Evolutionary conservation across 1,284 basidiomycete species (phyloP).

Genomic region (Rhodotorula glutinis): DNA sequence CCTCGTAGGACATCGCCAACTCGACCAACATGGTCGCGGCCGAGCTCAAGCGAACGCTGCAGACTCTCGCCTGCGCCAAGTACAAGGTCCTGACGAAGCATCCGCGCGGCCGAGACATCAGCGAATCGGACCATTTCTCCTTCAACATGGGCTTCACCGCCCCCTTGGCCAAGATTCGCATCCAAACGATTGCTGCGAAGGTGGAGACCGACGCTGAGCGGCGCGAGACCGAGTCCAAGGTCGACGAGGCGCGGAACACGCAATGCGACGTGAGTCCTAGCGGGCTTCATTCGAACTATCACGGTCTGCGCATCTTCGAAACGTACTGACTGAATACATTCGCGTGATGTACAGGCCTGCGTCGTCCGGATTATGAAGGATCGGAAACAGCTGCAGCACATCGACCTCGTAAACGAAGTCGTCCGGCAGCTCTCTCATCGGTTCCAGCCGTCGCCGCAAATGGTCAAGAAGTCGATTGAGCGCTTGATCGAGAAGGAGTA

Average conservation of each 20-base stretch:
- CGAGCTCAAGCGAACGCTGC: slow-evolving; percentile 86
- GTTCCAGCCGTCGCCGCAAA: slow-evolving; percentile 78
- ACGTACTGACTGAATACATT: neutral
- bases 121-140: slow-evolving; percentile 72
- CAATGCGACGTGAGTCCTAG: slow-evolving; percentile 72
- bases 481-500: slow-evolving; percentile 72
- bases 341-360: slow-evolving; percentile 64
- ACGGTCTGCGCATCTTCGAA: neutral
- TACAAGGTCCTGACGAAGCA: slow-evolving; percentile 89
- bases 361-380: slow-evolving; percentile 99
- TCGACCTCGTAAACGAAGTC: slow-evolving; percentile 86
- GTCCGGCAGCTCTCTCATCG: slow-evolving; percentile 77
- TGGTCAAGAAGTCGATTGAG: slow-evolving; percentile 94
- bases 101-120: slow-evolving; percentile 80
- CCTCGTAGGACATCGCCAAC: slow-evolving; percentile 53
- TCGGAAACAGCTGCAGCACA: slow-evolving; percentile 82
- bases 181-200: slow-evolving; percentile 78
- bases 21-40: slow-evolving; percentile 69
- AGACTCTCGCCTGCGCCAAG: slow-evolving; percentile 96
- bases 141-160: slow-evolving; percentile 83
- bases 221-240: slow-evolving; percentile 82
- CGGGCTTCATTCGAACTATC: neutral
- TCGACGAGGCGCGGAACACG: slow-evolving; percentile 88
- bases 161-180: slow-evolving; percentile 86
- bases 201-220: slow-evolving; percentile 84